Conservation (phyloP, 2,329 filamentous ascomycete species). For the Elsinoe batatas region DNA sequence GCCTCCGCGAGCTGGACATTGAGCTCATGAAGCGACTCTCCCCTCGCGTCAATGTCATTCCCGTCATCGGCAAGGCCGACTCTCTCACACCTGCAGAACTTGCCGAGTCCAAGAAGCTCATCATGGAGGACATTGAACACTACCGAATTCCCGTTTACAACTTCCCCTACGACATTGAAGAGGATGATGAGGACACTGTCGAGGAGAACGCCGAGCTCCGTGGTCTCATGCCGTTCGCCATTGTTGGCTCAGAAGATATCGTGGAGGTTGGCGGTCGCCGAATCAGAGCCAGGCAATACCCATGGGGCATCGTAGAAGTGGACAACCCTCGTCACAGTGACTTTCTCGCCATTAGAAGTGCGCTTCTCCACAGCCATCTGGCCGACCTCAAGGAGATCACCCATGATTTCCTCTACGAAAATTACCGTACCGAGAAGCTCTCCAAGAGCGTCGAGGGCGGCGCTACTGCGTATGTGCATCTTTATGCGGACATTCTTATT, state of each 20-base stretch:
- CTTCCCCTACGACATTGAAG: conserved; percentile 99
- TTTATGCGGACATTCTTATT: conserved; percentile 9
- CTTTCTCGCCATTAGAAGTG: conserved; percentile 93
- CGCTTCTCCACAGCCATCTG: conserved; percentile 92
- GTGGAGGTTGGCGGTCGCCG: conserved; percentile 88
- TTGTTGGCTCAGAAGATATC: conserved; percentile 92
- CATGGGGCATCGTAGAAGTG: conserved; percentile 97
- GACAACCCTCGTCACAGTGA: conserved; percentile 98
- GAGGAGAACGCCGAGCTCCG: conserved; percentile 98
- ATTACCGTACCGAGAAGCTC: conserved; percentile 99
- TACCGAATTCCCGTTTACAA: conserved; percentile 99
- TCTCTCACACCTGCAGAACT: conserved; percentile 92
- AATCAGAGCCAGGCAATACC: conserved; percentile 92
- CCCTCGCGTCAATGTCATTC: conserved; percentile 96
- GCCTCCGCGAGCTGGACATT: conserved; percentile 96
- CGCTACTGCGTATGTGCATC: conserved; percentile 64
- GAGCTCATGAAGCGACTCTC: conserved; percentile 99
- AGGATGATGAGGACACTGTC: conserved; percentile 98
- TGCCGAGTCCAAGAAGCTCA: conserved; percentile 97
- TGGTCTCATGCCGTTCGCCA: conserved; percentile 97
- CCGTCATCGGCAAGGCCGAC: conserved; percentile 96
- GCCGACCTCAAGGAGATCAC: conserved; percentile 99
- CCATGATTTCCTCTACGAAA: conserved; percentile 99
- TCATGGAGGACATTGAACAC: conserved; percentile 99
- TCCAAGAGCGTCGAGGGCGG: conserved; percentile 97